These are phyloP conservation scores for Cladosporium sp. DNA, from an alignment of 2,329 filamentous ascomycete species.

Conservation along the genomic window DNA sequence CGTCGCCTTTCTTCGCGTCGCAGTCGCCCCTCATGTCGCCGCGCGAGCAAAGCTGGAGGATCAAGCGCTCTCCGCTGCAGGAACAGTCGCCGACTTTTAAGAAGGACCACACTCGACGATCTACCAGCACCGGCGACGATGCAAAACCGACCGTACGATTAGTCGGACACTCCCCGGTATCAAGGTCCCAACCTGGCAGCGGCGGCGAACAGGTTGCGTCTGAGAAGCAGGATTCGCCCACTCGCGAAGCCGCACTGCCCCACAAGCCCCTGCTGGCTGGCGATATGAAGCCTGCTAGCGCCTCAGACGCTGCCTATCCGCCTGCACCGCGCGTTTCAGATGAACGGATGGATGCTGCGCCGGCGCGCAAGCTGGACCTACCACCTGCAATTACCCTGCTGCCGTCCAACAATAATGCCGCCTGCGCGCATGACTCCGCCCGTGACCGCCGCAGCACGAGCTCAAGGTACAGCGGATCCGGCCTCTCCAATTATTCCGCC, in stretches of 20 bases:
- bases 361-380: slow-evolving; percentile 18
- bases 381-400: slow-evolving; percentile 21
- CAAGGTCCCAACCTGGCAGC: slow-evolving; percentile 12
- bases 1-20: slow-evolving; percentile 20
- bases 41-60: slow-evolving; percentile 18
- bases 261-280: slow-evolving; percentile 9
- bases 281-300: slow-evolving; percentile 21
- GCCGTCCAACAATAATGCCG: slow-evolving; percentile 15
- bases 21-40: slow-evolving; percentile 17
- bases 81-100: slow-evolving; percentile 23
- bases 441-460: slow-evolving; percentile 24
- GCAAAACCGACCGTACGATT: slow-evolving; percentile 28
- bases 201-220: slow-evolving; percentile 12
- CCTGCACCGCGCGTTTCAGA: slow-evolving; percentile 27
- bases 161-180: slow-evolving; percentile 23
- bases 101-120: slow-evolving; percentile 15
- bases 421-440: slow-evolving; percentile 17
- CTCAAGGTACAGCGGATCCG: slow-evolving; percentile 24
- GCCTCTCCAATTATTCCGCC: slow-evolving; percentile 21
- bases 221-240: slow-evolving; percentile 13
- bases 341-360: slow-evolving; percentile 19
- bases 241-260: slow-evolving; percentile 4
- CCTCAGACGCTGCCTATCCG: slow-evolving; percentile 22
- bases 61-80: slow-evolving; percentile 21
- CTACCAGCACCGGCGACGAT: slow-evolving; percentile 8